These are phyloP conservation scores for Juncus effusus DNA, from an alignment of 176 grass and related monocot species.

Conservation along the genomic window DNA sequence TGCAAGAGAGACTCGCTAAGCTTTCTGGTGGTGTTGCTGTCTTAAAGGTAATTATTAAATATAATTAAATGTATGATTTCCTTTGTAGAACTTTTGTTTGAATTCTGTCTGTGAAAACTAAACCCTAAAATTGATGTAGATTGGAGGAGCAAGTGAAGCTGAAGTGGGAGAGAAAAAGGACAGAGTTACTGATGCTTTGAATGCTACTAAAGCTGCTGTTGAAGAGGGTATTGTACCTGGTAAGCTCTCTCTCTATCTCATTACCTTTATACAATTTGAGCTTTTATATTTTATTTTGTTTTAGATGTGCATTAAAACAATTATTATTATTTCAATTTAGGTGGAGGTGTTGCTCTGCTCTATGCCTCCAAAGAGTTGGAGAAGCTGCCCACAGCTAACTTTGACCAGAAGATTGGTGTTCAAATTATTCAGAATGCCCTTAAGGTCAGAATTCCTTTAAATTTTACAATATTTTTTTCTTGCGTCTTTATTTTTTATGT, in stretches of 20 bases:
- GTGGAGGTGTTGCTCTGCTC: slow-evolving; percentile 93
- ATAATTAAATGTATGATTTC: not conserved
- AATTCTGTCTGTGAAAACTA: too few species aligned
- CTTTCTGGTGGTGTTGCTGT: slow-evolving; percentile 98
- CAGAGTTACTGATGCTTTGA: slow-evolving; percentile 89
- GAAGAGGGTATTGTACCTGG: slow-evolving; percentile 98
- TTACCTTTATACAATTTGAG: not conserved
- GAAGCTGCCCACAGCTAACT: slow-evolving; percentile 78
- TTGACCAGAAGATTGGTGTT: slow-evolving; percentile 98
- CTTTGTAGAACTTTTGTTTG: not conserved
- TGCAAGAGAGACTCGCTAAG: slow-evolving; percentile 82
- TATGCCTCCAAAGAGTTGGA: slow-evolving; percentile 95
- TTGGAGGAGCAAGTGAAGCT: slow-evolving; percentile 88
- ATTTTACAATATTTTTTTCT: not conserved
- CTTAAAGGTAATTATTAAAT: slow-evolving; percentile 55
- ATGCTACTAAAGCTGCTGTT: slow-evolving; percentile 96
- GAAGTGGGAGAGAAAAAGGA: slow-evolving; percentile 96
- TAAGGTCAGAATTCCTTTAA: slow-evolving; percentile 45
- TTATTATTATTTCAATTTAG: slow-evolving; percentile 34
- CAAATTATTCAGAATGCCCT: slow-evolving; percentile 98
- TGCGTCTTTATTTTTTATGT: not conserved
- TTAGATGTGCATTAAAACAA: not conserved
- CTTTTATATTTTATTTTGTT: not conserved
- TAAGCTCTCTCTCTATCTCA: slow-evolving; percentile 17
- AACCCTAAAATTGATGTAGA: slow-evolving; percentile 41